Evolutionary conservation across 495 filamentous ascomycete species (phyloP).

Genomic region (Bacidia gigantensis): DNA sequence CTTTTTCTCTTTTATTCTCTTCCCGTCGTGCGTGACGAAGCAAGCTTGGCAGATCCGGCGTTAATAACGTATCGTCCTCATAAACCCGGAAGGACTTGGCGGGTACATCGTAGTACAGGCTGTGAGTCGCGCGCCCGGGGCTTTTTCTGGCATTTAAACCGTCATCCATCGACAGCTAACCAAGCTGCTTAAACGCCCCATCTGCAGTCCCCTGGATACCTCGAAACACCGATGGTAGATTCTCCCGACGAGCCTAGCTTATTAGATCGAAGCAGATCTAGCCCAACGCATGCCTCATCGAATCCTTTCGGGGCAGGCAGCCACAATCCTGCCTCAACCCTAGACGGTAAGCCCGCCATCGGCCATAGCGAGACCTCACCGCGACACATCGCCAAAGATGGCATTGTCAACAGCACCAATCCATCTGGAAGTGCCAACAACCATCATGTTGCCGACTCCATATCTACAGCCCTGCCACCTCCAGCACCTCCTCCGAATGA

Average conservation of each 20-base stretch:
- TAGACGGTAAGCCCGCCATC: slow-evolving; percentile 25
- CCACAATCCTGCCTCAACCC: slow-evolving; percentile 17
- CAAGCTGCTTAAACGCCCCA: not conserved
- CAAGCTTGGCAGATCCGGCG: no score
- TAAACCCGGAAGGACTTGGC: no score
- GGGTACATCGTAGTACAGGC: no score
- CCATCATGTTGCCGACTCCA: slow-evolving; percentile 24
- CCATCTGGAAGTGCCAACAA: slow-evolving; percentile 18
- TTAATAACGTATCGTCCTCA: no score
- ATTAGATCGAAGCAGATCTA: slow-evolving; percentile 46
- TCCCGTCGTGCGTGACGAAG: no score
- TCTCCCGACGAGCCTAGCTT: slow-evolving; percentile 37
- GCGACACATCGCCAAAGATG: slow-evolving; percentile 7
- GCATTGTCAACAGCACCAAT: slow-evolving; percentile 9
- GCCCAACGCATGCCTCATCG: slow-evolving; percentile 40
- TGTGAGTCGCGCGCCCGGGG: no score
- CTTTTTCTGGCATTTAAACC: not conserved
- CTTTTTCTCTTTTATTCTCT: no score
- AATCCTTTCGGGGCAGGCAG: slow-evolving; percentile 23
- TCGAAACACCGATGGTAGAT: slow-evolving; percentile 47
- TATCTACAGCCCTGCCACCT: slow-evolving; percentile 23
- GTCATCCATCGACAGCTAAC: not conserved
- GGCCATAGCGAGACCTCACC: slow-evolving; percentile 5
- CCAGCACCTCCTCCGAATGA: slow-evolving; percentile 39
- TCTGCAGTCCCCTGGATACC: not conserved